Conservation (phyloP, 2,329 filamentous ascomycete genomes). For the Akanthomyces uredinophilus region DNA sequence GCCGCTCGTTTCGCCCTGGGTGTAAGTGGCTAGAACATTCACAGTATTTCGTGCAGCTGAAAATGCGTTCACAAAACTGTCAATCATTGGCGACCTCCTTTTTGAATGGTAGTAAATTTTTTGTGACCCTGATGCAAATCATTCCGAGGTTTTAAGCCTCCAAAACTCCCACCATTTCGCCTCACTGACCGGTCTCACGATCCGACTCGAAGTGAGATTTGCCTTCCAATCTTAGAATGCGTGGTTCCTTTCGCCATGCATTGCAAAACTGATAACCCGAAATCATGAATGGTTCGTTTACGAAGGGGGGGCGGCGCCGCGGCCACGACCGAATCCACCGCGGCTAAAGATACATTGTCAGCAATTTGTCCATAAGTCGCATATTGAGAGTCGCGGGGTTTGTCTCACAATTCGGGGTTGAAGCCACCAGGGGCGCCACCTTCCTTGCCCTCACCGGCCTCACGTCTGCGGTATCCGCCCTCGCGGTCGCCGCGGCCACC, state of each 20-base stretch:
- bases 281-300: constrained; percentile 43
- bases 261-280: constrained; percentile 39
- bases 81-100: constrained; percentile 9
- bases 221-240: constrained; percentile 43
- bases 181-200: constrained; percentile 37
- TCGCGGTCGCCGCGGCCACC: constrained; percentile 75
- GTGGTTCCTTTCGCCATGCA: constrained; percentile 41
- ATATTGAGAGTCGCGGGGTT: constrained; percentile 6
- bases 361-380: constrained; percentile 20
- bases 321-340: constrained; percentile 85
- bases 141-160: constrained; percentile 45
- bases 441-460: constrained; percentile 83
- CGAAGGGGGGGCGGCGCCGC: constrained; percentile 67
- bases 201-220: constrained; percentile 36
- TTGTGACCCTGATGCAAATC: constrained; percentile 40
- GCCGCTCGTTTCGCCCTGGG: neutral
- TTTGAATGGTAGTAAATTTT: constrained; percentile 27
- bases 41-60: neutral
- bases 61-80: constrained; percentile 8
- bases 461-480: constrained; percentile 88
- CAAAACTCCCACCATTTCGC: constrained; percentile 42
- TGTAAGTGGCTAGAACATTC: neutral
- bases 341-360: constrained; percentile 51
- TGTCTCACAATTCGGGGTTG: constrained; percentile 77
- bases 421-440: constrained; percentile 88